Evolutionary conservation across 2,329 filamentous ascomycete genomes (phyloP).

Genomic region (Esteya vermicola): DNA sequence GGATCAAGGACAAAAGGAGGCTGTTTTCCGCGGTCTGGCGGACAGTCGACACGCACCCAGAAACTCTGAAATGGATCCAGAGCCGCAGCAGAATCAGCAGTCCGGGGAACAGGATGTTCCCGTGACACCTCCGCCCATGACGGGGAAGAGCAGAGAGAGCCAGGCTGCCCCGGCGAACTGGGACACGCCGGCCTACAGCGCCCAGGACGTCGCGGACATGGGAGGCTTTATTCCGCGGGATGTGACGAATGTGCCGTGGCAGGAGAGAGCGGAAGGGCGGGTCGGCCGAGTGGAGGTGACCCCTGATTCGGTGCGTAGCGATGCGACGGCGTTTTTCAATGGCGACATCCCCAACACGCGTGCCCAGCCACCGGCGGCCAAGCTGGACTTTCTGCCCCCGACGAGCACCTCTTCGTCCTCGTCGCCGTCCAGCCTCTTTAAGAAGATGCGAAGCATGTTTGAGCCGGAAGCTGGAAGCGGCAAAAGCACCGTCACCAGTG

Average conservation of each 20-base stretch:
- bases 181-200: not conserved
- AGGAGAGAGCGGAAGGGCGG: no score
- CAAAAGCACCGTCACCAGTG: no score
- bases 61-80: no score
- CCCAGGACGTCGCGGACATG: slow-evolving; percentile 8
- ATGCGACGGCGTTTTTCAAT: slow-evolving; percentile 18
- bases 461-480: slow-evolving; percentile 13
- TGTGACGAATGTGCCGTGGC: slow-evolving; percentile 19
- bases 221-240: slow-evolving; percentile 15
- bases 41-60: no score
- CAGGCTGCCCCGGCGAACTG: no score
- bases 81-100: no score
- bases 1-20: no score
- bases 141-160: not conserved
- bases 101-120: not conserved
- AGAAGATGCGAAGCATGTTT: slow-evolving; percentile 26
- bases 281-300: slow-evolving; percentile 15
- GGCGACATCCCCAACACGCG: slow-evolving; percentile 16
- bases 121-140: not conserved
- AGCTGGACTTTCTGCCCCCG: no score
- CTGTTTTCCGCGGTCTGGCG: no score
- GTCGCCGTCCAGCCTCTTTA: slow-evolving; percentile 18
- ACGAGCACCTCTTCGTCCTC: no score
- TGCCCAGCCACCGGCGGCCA: slow-evolving; percentile 4
- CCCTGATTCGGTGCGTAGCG: slow-evolving; percentile 20